These are phyloP conservation scores for Leishmania mexicana DNA, from an alignment of 208 protist species.

Conservation along the genomic window DNA sequence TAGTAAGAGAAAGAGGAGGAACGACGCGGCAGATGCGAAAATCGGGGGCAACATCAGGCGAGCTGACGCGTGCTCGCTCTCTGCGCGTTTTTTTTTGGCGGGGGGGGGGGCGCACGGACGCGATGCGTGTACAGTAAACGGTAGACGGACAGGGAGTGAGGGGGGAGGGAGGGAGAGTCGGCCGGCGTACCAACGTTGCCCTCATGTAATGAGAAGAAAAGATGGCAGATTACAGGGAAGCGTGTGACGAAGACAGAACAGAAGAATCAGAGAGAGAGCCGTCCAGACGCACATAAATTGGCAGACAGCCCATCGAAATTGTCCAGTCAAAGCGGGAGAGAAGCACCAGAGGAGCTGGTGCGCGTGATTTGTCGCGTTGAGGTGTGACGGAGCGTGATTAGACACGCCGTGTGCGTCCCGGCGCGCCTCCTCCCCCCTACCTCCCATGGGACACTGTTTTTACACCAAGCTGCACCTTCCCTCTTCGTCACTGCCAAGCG, in stretches of 20 bases:
- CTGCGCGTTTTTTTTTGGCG: background rate
- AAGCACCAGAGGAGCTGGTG: background rate
- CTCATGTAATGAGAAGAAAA: background rate
- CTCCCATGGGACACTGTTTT: background rate
- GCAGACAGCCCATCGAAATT: background rate
- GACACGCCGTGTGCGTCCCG: background rate
- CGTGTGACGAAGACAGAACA: background rate
- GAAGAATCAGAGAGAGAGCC: background rate
- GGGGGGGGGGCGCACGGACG: background rate
- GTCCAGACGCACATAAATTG: background rate
- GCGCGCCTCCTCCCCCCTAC: background rate
- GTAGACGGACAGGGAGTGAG: background rate
- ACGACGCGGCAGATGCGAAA: background rate
- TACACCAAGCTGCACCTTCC: background rate
- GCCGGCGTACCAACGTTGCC: background rate
- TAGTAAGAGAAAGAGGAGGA: background rate
- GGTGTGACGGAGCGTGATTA: background rate
- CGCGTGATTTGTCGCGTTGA: background rate
- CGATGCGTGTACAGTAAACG: background rate
- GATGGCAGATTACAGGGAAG: slow-evolving; percentile 1
- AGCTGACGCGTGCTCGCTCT: background rate
- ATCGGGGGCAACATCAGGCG: background rate
- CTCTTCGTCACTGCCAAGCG: background rate
- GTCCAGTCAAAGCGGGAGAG: background rate
- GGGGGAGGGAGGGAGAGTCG: background rate